phyloP scores from a whole-genome alignment of 2,329 filamentous ascomycete species.

The Alternaria sp. region DNA sequence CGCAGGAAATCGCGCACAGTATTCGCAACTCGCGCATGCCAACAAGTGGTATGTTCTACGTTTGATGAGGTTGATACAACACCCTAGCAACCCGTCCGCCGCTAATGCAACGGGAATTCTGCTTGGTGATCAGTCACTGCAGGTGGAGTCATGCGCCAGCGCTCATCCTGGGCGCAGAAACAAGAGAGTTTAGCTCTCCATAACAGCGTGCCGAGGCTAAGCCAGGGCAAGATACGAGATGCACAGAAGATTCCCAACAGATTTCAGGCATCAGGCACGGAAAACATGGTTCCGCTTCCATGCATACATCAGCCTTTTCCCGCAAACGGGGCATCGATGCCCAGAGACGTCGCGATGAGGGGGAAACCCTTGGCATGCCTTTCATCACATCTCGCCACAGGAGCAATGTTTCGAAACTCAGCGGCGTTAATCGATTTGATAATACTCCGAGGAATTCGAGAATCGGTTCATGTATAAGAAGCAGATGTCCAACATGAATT shows the following conservation, averaged over 20 bases:
- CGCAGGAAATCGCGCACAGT: background rate
- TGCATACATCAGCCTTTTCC: constrained; percentile 3
- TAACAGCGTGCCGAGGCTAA: background rate
- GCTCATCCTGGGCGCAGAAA: background rate
- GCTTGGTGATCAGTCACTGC: background rate
- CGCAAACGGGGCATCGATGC: background rate
- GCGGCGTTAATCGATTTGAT: background rate
- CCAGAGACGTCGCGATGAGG: background rate
- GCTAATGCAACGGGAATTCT: constrained; percentile 5
- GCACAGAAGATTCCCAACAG: background rate
- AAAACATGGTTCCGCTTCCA: background rate
- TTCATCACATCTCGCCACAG: background rate
- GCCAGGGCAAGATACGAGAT: background rate
- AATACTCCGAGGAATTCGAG: background rate
- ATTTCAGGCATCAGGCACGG: background rate
- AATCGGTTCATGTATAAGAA: constrained; percentile 3
- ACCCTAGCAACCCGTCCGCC: constrained; percentile 2
- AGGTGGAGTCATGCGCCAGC: background rate
- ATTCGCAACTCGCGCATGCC: background rate
- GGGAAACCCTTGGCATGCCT: background rate
- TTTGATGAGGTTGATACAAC: background rate
- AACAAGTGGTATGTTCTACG: background rate
- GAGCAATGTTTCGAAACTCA: constrained; percentile 9
- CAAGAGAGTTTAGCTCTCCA: background rate
- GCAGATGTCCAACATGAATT: background rate